Evolutionary conservation across 257 asterid genomes (phyloP).

Genomic region (Ilex asprella): DNA sequence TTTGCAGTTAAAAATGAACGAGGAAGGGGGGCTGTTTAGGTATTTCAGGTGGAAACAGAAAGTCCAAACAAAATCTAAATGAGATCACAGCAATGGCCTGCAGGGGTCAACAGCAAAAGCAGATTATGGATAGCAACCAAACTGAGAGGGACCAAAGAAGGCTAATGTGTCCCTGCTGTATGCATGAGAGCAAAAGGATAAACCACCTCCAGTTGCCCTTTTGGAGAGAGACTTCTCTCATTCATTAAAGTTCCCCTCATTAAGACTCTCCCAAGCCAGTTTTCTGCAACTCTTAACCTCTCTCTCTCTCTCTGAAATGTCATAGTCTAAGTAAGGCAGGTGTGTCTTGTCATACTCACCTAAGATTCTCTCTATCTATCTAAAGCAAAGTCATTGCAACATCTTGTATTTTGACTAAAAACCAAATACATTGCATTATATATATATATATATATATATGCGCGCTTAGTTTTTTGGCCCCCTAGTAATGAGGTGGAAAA

Average conservation of each 20-base stretch:
- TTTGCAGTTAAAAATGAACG: neutral
- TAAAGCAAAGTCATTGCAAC: no score
- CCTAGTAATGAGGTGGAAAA: no score
- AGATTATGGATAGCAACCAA: constrained; percentile 17
- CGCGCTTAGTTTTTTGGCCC: no score
- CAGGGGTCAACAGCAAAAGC: constrained; percentile 24
- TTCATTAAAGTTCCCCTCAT: constrained; percentile 20
- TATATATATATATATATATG: no score
- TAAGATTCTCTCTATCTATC: constrained; percentile 27
- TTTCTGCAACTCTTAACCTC: constrained; percentile 6
- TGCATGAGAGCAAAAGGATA: constrained; percentile 19
- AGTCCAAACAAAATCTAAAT: constrained; percentile 29
- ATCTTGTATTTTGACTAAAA: neutral
- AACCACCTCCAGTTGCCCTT: constrained; percentile 15
- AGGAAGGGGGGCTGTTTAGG: constrained; percentile 12
- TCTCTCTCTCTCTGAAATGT: constrained; percentile 19
- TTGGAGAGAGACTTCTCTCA: constrained; percentile 20
- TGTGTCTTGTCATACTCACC: constrained; percentile 35
- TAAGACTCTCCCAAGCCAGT: constrained; percentile 11
- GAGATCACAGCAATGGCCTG: constrained; percentile 22
- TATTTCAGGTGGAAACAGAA: constrained; percentile 27
- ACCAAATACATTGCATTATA: no score
- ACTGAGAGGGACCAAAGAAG: constrained; percentile 33
- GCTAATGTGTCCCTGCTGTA: constrained; percentile 21
- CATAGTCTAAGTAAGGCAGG: constrained; percentile 32